Base-by-base conservation (phyloP, 2,329 filamentous ascomycete species). In the Cylindrodendrum hubeiense region DNA sequence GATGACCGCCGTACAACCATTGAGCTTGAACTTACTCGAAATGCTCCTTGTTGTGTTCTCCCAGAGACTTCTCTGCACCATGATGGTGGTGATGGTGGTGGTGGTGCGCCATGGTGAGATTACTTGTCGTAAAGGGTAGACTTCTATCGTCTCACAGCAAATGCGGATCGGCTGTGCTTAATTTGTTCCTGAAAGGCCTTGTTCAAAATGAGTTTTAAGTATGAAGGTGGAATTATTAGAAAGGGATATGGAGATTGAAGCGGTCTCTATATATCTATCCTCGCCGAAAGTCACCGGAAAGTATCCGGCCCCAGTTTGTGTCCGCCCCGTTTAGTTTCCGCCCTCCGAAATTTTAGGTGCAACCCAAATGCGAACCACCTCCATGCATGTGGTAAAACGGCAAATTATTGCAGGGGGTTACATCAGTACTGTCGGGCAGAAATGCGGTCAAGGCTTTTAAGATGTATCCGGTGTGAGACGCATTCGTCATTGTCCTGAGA, bases 31-130 rank as follows among this genome's bases (percentile, higher is more conserved):
- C 65, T 4, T 63, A 76, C 76, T 77, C 68, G 28, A 73, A 77
- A 28, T 76, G 74, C 2, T 66, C 53, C 22, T 76, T 71, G 43
- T 77, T 77, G 4, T 67, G 55, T 5, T 74, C 67, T 1, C 70
- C 75, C 6, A 75, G 26, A 0, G 71, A 65, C 15, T 55, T 63
- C 0, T 64, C 60, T 0, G 60, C 12, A 22, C 56, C 49, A 34
- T 66, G 64, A 9, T 74, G 71, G 47, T 72, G 68, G 26, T 74
- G 68, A 39, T 75, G 73, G 26, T 74, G 71, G 26, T 73, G 72
- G 21, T 67, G 64, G 39, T 72, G 57, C 26, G 67, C 55, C 49
- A 56, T 68, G 55, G 24, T 56, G 54, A 19, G 60, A 63, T 63
- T 33, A 2, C 12, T 7, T 5, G 12, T 22, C 6, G 56, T 39